phyloP scores from a whole-genome alignment of 139 green algal genomes.

The Chlorella sp. region DNA sequence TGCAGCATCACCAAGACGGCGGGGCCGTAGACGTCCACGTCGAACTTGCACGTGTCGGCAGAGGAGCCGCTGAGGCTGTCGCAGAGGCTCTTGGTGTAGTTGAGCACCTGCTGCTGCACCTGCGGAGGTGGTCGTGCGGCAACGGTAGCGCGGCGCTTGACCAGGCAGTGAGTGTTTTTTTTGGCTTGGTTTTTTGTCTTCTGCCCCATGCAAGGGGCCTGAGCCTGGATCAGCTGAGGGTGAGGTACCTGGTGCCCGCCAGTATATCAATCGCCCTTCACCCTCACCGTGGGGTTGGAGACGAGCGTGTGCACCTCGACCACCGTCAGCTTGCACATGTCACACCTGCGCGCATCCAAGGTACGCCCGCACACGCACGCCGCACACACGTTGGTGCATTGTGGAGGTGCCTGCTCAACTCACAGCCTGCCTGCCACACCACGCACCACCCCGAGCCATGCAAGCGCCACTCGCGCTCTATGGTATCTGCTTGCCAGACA shows the following conservation, averaged over 20 bases:
- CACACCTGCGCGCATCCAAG: conserved; percentile 12
- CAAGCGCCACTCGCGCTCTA: too few relatives aligned
- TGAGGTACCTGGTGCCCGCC: too few relatives aligned
- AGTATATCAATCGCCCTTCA: too few relatives aligned
- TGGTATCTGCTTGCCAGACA: too few relatives aligned
- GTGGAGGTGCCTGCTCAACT: too few relatives aligned
- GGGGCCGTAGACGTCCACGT: conserved; percentile 13
- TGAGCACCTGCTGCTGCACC: not conserved
- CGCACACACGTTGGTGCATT: too few relatives aligned
- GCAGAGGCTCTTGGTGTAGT: conserved; percentile 10
- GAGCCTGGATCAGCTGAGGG: not conserved
- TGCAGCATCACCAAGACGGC: not conserved
- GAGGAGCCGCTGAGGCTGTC: not conserved
- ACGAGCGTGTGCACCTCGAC: conserved; percentile 2
- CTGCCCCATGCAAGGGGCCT: not conserved
- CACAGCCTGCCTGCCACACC: too few relatives aligned
- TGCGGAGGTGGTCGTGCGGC: not conserved
- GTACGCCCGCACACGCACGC: too few relatives aligned
- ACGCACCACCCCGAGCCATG: too few relatives aligned
- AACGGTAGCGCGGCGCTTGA: not conserved
- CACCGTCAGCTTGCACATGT: conserved; percentile 10
- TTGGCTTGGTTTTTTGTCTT: not conserved
- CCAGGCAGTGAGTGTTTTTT: not conserved
- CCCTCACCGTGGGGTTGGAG: not conserved
- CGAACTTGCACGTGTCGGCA: conserved; percentile 7